A percentile compares a stretch with the other conserved stretches of the same genome.
Evolutionary conservation across 2,329 filamentous ascomycete species (phyloP).

Genomic region (Colletotrichum horii): DNA sequence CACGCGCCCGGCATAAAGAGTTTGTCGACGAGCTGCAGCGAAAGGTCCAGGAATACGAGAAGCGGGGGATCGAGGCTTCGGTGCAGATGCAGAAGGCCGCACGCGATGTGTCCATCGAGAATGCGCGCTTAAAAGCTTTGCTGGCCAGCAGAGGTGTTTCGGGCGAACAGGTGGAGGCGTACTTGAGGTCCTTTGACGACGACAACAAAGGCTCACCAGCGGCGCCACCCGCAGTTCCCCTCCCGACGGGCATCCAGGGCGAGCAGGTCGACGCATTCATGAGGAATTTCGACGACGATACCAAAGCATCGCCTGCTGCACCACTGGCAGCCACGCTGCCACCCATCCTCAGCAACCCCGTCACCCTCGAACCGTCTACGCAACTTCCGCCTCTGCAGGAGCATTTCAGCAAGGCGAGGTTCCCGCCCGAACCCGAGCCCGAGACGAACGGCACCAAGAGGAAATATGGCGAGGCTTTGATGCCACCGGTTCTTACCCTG

Average conservation of each 20-base stretch:
- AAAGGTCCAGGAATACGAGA: constrained; percentile 52
- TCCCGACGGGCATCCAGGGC: background rate
- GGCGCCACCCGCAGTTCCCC: background rate
- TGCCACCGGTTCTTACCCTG: constrained; percentile 15
- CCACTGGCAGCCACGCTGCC: background rate
- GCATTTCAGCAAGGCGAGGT: constrained; percentile 7
- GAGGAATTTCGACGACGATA: constrained; percentile 25
- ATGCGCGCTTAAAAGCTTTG: constrained; percentile 48
- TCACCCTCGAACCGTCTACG: constrained; percentile 4
- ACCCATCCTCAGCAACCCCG: constrained; percentile 2
- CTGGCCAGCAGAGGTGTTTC: constrained; percentile 44
- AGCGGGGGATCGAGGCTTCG: constrained; percentile 52
- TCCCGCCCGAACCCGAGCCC: background rate
- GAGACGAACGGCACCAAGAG: background rate
- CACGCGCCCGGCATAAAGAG: constrained; percentile 55
- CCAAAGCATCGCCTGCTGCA: constrained; percentile 25
- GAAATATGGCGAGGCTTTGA: constrained; percentile 1
- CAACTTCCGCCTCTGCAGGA: constrained; percentile 10
- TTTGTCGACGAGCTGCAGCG: constrained; percentile 53
- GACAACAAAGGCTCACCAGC: constrained; percentile 28
- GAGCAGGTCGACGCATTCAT: background rate
- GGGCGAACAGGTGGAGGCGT: constrained; percentile 43
- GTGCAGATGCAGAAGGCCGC: constrained; percentile 60
- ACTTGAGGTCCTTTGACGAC: constrained; percentile 40
- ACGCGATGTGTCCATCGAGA: constrained; percentile 53